Conservation (phyloP, 2,329 filamentous ascomycete species). For the Cladosporium sp. region DNA sequence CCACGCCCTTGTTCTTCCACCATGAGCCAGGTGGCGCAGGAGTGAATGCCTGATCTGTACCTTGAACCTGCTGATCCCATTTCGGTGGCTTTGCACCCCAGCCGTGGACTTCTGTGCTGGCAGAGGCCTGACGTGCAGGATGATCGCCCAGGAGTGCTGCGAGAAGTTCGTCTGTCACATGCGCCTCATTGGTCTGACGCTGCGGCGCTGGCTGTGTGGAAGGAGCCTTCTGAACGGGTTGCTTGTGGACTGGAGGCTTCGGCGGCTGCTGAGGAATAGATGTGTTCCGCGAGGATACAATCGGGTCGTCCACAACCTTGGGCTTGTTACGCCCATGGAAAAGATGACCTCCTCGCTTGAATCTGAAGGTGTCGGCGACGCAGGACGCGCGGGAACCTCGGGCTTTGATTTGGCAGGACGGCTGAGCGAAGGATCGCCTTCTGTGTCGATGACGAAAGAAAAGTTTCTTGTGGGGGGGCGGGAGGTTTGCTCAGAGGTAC, state of each 20-base stretch:
- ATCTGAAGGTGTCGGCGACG: slow-evolving; percentile 45
- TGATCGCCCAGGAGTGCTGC: slow-evolving; percentile 10
- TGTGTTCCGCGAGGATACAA: slow-evolving; percentile 3
- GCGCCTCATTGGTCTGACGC: background rate
- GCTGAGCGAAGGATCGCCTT: slow-evolving; percentile 27
- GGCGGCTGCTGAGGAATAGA: background rate
- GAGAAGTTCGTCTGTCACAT: slow-evolving; percentile 24
- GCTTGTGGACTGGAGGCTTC: background rate
- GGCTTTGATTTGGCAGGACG: slow-evolving; percentile 13
- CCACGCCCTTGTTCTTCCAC: slow-evolving; percentile 22
- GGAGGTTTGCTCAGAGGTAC: slow-evolving; percentile 3
- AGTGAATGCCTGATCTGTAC: slow-evolving; percentile 19
- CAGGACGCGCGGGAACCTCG: slow-evolving; percentile 25
- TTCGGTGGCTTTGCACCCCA: slow-evolving; percentile 21
- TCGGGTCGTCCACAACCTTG: slow-evolving; percentile 25
- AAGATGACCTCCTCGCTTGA: slow-evolving; percentile 72
- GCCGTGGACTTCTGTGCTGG: too few species aligned
- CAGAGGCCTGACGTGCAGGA: slow-evolving; percentile 8
- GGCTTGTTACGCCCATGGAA: slow-evolving; percentile 53
- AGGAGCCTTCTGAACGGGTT: background rate
- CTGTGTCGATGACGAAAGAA: slow-evolving; percentile 31
- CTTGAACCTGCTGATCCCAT: slow-evolving; percentile 12
- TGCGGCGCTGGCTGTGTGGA: background rate
- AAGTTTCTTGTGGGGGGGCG: slow-evolving; percentile 13
- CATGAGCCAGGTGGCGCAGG: slow-evolving; percentile 24